Evolutionary conservation across 495 filamentous ascomycete genomes (phyloP), one percentile per base, ranked within the genome.

Genomic region (Daldinia grandis): DNA sequence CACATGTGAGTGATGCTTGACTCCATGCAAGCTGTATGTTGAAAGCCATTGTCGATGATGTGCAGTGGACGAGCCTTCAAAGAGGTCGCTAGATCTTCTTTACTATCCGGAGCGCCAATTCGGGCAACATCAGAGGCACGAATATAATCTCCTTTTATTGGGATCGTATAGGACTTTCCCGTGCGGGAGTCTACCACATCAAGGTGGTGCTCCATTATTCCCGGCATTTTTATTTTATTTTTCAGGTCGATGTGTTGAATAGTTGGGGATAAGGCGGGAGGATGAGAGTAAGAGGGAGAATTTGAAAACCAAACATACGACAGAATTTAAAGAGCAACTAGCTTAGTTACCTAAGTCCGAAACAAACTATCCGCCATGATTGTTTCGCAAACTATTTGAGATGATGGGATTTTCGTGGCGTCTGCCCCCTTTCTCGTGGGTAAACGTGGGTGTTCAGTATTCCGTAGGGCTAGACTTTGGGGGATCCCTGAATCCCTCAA

Each of bases 151-250:
- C 65, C 65, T 28, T 65, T n/a, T 25, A 64, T 74, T 17, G 74
- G 74, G 30, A 76, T 71, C 15, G 50, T 64, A 38, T 76, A 76
- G n/a, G 70, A 68, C 64, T 71, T 76, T 25, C 74, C 74, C 59
- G 74, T 71, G 56, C 74, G 74, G 64, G 73, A 76, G 33, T 76
- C 74, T 21, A 68, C 64, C 6, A 76, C 71, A 31, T 73, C n/a
- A 10, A 76, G 66, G 47, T 73, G 59, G 14, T 76, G 66, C 19
- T 64, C 74, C 71, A 73, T 76, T 49, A 19, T 55, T 58, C 38
- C 54, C 40, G 40, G 7, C n/a, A 19, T 44, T 44, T 24, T 47
- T 12, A n/a, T n/a, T n/a, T n/a, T n/a, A n/a, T n/a, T n/a, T n/a
- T n/a, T n/a, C n/a, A n/a, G 4, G 19, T 38, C 17, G 54, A 17